A percentile compares a stretch with the other conserved stretches of the same genome.
Conservation (phyloP, 2,329 filamentous ascomycete species). For the Purpureocillium takamizusanense region DNA sequence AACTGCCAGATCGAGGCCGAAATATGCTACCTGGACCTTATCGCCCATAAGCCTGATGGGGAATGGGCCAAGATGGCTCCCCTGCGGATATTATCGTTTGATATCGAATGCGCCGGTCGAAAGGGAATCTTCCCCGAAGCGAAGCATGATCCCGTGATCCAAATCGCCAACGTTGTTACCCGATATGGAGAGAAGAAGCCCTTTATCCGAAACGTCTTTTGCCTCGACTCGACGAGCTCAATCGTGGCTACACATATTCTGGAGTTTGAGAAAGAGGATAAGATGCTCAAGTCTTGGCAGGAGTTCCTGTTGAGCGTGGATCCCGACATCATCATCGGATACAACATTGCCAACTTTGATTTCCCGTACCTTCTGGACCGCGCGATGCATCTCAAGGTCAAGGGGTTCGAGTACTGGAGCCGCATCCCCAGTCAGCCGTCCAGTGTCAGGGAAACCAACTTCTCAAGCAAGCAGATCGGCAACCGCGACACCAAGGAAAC, state of each 20-base stretch:
- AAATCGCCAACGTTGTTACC: slow-evolving; percentile 95
- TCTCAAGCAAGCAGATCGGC: slow-evolving; percentile 97
- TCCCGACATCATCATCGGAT: slow-evolving; percentile 95
- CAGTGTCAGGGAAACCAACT: slow-evolving; percentile 67
- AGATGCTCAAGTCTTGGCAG: slow-evolving; percentile 90
- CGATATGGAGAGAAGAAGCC: slow-evolving; percentile 91
- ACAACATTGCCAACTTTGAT: slow-evolving; percentile 98
- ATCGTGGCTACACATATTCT: slow-evolving; percentile 94
- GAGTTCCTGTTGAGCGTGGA: slow-evolving; percentile 85
- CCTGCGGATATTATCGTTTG: slow-evolving; percentile 84
- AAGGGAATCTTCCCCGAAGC: slow-evolving; percentile 97
- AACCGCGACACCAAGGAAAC: slow-evolving; percentile 90
- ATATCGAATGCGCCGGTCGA: slow-evolving; percentile 96
- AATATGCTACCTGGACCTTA: slow-evolving; percentile 71
- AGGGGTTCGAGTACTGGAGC: slow-evolving; percentile 79
- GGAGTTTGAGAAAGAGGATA: slow-evolving; percentile 69
- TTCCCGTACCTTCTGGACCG: slow-evolving; percentile 91
- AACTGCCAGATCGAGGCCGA: slow-evolving; percentile 95
- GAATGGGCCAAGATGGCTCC: slow-evolving; percentile 99
- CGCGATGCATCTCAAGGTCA: slow-evolving; percentile 73
- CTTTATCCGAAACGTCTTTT: slow-evolving; percentile 94
- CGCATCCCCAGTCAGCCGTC: slow-evolving; percentile 65
- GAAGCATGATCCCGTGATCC: slow-evolving; percentile 86
- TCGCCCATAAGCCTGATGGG: slow-evolving; percentile 80
- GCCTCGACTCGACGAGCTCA: slow-evolving; percentile 79